Base-by-base conservation (phyloP, 345 rosid species). In the Psidium friedrichsthalianum region DNA sequence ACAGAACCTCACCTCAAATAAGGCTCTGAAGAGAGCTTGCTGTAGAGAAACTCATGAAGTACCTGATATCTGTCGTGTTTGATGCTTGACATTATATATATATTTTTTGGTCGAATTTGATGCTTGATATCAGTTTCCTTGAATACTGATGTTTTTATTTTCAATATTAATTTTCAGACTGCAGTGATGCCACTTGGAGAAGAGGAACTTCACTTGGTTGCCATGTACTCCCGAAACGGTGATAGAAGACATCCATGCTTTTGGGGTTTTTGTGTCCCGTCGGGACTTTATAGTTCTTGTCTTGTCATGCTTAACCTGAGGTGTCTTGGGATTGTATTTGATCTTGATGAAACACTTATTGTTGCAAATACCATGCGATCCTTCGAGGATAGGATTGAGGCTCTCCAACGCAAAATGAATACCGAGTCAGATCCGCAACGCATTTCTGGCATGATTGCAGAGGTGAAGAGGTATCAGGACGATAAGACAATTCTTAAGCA, bases 331-430 rank as follows among this genome's bases (percentile, higher is more conserved):
- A 98, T 98, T 86, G 99, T 98, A 80, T 98, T 98, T 93, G 99
- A 98, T 91, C 95, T 98, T 16, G 99, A 96, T 89, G 99, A 98
- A 89, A 98, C 99, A 53, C 95, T 98, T 22, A 89, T 98, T 56
- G 99, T 97, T 87, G 99, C 99, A 21, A 96, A 94, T 91, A 96
- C 99, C 57, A 94, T 94, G 98, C 95, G 97, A 6, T 94, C 99
- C 6, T 98, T 98, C 81, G 99, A 98, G 89, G 98, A 95, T 89
- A 93, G 92, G 90, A 98, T 96, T 80, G 98, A 96, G 47, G 94
- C 91, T 51, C 90, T 98, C 88, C 94, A 89, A 88, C 92, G 95
- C 87, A 97, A 95, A 88, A 91, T 95, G 53, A 95, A 84, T 88
- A 85, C 89, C 12, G 99, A 97, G 92, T 74, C 87, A 84, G 99